Evolutionary conservation across 2,329 filamentous ascomycete genomes (phyloP).

Genomic region (Colletotrichum horii): DNA sequence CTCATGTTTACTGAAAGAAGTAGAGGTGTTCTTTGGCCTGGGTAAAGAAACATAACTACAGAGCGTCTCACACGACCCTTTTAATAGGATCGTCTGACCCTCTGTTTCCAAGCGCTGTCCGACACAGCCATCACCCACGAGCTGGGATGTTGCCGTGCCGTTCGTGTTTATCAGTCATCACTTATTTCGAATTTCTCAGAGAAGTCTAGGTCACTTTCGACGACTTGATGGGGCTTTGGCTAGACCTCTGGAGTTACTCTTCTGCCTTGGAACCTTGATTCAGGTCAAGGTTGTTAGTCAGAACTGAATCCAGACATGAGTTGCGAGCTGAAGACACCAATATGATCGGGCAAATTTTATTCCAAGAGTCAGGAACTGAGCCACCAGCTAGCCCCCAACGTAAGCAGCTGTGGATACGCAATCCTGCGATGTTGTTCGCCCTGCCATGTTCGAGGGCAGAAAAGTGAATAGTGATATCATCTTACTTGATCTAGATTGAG

Average conservation of each 20-base stretch:
- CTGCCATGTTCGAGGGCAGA: neutral
- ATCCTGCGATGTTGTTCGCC: neutral
- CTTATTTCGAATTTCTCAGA: neutral
- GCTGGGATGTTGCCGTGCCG: neutral
- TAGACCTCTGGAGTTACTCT: neutral
- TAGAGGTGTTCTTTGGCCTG: neutral
- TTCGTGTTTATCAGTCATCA: neutral
- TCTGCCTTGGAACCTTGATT: neutral
- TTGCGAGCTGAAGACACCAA: neutral
- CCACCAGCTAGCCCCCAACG: neutral
- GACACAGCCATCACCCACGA: neutral
- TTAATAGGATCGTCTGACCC: neutral
- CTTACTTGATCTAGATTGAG: neutral
- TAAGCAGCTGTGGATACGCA: neutral
- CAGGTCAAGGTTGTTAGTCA: rapidly evolving
- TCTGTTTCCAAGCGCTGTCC: neutral
- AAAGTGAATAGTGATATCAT: neutral
- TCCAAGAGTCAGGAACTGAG: neutral
- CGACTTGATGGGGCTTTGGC: neutral
- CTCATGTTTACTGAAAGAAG: neutral
- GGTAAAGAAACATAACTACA: neutral
- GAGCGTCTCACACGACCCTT: neutral
- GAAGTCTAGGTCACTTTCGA: neutral
- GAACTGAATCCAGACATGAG: neutral
- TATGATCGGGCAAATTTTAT: neutral